Evolutionary conservation across 1,284 basidiomycete species (phyloP).

Genomic region (Pulveroboletus sp.): DNA sequence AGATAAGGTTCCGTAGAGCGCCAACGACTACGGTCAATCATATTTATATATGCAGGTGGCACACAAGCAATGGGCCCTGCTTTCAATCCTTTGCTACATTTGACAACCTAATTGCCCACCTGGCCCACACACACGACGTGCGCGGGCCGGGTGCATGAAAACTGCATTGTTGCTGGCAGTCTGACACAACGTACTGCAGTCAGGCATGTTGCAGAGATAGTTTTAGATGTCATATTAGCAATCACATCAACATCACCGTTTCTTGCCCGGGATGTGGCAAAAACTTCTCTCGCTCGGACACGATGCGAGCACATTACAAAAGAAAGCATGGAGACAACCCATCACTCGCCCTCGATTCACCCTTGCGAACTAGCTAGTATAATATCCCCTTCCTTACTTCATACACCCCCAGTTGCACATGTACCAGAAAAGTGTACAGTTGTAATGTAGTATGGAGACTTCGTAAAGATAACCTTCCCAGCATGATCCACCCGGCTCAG

Average conservation of each 20-base stretch:
- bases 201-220: not conserved
- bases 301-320: constrained; percentile 1
- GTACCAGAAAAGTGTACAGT: too few species aligned
- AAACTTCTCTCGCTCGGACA: constrained; percentile 10
- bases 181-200: not conserved
- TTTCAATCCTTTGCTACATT: not conserved
- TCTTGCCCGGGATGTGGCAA: constrained; percentile 8
- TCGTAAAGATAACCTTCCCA: too few species aligned
- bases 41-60: constrained; percentile 8
- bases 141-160: not conserved
- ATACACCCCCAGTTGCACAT: too few species aligned
- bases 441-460: too few species aligned
- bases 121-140: not conserved
- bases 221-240: not conserved
- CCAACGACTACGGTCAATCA: not conserved
- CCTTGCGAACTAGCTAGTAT: too few species aligned
- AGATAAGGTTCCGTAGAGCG: constrained; percentile 4
- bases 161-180: constrained; percentile 7
- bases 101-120: constrained; percentile 6
- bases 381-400: too few species aligned
- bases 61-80: not conserved
- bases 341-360: too few species aligned
- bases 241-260: not conserved
- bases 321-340: too few species aligned
- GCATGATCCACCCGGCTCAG: too few species aligned